Evolutionary conservation across 1,284 basidiomycete species (phyloP), one percentile per base, ranked within the genome.

Genomic region (Trametes hirsuta): DNA sequence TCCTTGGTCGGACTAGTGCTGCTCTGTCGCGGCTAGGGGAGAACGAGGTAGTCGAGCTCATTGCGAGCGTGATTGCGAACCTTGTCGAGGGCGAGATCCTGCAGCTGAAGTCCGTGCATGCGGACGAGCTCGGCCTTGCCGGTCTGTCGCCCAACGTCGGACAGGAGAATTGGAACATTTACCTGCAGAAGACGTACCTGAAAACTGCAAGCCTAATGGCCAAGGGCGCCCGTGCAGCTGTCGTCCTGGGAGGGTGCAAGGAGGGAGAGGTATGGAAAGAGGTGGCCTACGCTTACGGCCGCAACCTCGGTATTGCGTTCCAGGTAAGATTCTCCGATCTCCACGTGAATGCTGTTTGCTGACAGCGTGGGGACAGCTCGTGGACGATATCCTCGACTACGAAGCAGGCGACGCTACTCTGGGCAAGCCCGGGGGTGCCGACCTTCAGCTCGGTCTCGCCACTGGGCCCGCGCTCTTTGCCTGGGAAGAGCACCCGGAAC

Each of bases 191-290:
- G 79, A 96, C 94, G 25, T 99, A 98, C 73, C 80, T 99, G 70
- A 98, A 99, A 79, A 97, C 95, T 5, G 97, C 97, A 15, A 94
- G 91, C 69, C 77, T 99, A 60, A 97, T 99, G 84, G 96, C 95
- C 1, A 99, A 98, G 76, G 91, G 91, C 3, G 90, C 93, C 1
- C 84, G 96, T 8, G 93, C 94, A 5, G 87, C 94, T 0, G 93
- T 95, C 6, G 89, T 97, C 4, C 81, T 99, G 0, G 97, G 96
- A 5, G 97, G 97, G 0, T 92, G 90, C 67, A 82, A 79, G 51
- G 86, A 92, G 70, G 87, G 87, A 4, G 93, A 95, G 67, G 75
- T 90, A 21, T 90, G 95, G 81, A 95, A 96, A 74, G 96, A 98
- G 72, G 86, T 93, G 18, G 97, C 97, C 15, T 99, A 98, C 76